Base-by-base conservation (phyloP, 2,329 filamentous ascomycete genomes). In the Fonsecaea multimorphosa region DNA sequence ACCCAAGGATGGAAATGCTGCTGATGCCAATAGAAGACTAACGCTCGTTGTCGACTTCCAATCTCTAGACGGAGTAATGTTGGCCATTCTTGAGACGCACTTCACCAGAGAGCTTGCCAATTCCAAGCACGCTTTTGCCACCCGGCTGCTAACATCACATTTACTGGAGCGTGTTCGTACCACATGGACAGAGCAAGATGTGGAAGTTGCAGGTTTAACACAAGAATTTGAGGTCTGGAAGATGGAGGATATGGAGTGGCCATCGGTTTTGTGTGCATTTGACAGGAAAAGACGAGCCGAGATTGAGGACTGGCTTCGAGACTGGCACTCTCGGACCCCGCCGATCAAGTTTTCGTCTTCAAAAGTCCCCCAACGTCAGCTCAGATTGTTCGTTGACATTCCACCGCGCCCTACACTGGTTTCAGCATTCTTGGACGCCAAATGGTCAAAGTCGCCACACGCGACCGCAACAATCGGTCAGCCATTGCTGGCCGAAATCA, bases 331-430 rank as follows among this genome's bases (percentile, higher is more conserved):
- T 76, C 74, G 74, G 58, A 75, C 78, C 1, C 24, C 59, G 22
- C n/a, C 60, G 6, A 63, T 72, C 32, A 52, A 56, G 34, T 53
- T 72, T 19, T 52, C 58, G 27, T 29, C 40, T 8, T 58, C 54
- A 1, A 34, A 61, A 34, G 61, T 65, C 8, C 52, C 49, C 22
- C 58, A 44, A 67, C 84, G 85, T 22, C 88, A 87, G 12, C 93
- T 99, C 71, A 82, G 90, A 32, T 96, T 99, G 60, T 91, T 93
- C 0, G 93, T 99, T 14, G 92, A 97, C 65, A 87, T 99, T 1
- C 94, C 94, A 0, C 88, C 90, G 1, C 84, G 97, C 1, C 87
- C 91, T 55, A 86, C 97, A 22, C 86, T 98, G 0, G 91, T 96
- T 77, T 96, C 91, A 0, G 89, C 90, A 2, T 87, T 90, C 59